phyloP scores from a whole-genome alignment of 306 rosid genomes.

The Amphicarpaea edgeworthii region DNA sequence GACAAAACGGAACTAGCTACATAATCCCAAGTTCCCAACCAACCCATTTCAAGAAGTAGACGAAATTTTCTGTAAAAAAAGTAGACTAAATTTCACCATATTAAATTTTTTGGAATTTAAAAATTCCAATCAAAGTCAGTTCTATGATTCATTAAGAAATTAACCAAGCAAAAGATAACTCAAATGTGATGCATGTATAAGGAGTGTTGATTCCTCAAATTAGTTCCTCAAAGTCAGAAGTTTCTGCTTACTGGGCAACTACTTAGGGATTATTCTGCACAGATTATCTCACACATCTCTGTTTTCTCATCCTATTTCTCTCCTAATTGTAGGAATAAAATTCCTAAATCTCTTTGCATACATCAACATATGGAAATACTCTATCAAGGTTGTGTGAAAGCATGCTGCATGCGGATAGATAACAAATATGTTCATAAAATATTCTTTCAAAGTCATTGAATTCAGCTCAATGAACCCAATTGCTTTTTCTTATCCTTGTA shows the following conservation, averaged over 20 bases:
- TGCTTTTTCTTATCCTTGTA: neutral
- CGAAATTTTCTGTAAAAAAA: neutral
- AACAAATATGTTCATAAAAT: neutral
- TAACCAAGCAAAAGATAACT: neutral
- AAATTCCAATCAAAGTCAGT: neutral
- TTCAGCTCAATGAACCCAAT: neutral
- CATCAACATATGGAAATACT: neutral
- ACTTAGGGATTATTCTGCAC: too few species aligned
- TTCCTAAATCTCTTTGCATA: neutral
- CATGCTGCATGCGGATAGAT: neutral
- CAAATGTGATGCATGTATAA: neutral
- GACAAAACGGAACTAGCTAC: neutral
- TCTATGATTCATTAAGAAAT: neutral
- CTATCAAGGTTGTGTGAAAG: neutral
- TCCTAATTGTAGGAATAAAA: neutral
- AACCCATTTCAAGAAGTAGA: neutral
- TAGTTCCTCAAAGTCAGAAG: neutral
- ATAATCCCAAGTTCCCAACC: neutral
- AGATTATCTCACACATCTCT: neutral
- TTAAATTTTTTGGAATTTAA: neutral
- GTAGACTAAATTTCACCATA: neutral
- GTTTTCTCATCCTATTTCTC: neutral
- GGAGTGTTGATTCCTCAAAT: neutral
- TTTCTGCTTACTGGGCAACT: neutral
- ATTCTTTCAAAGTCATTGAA: conserved; percentile 3